Evolutionary conservation across 2,329 filamentous ascomycete species (phyloP).

Genomic region (Fusarium domesticum): DNA sequence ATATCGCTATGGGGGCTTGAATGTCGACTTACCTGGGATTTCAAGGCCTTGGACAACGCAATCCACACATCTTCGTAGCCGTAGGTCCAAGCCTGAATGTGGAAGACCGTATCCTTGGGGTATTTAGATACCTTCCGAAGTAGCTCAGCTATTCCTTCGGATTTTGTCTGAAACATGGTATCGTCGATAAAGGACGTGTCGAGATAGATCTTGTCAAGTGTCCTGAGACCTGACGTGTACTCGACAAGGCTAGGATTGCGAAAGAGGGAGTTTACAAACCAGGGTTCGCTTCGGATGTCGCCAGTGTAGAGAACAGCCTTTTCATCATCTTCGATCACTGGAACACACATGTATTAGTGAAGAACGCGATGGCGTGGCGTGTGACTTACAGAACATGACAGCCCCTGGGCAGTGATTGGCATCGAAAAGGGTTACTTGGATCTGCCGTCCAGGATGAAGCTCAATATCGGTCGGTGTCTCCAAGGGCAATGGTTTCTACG

Average conservation of each 20-base stretch:
- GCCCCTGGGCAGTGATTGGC: slow-evolving; percentile 90
- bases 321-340: slow-evolving; percentile 69
- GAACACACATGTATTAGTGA: background rate
- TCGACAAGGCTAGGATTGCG: slow-evolving; percentile 72
- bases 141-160: slow-evolving; percentile 72
- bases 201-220: slow-evolving; percentile 78
- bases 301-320: slow-evolving; percentile 84
- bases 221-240: slow-evolving; percentile 64
- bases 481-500: slow-evolving; percentile 72
- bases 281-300: slow-evolving; percentile 80
- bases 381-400: slow-evolving; percentile 72
- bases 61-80: slow-evolving; percentile 90
- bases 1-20: fast-evolving
- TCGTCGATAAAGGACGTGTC: slow-evolving; percentile 72
- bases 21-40: slow-evolving; percentile 51
- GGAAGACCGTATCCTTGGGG: slow-evolving; percentile 72
- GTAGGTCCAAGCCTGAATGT: slow-evolving; percentile 87
- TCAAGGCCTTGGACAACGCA: slow-evolving; percentile 67
- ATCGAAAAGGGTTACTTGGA: slow-evolving; percentile 81
- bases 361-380: fast-evolving
- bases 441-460: slow-evolving; percentile 61
- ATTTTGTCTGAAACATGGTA: slow-evolving; percentile 57
- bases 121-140: slow-evolving; percentile 66
- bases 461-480: slow-evolving; percentile 77
- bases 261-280: slow-evolving; percentile 74